These are phyloP conservation scores for Mercurialis annua DNA, from an alignment of 345 rosid species.

Conservation along the genomic window DNA sequence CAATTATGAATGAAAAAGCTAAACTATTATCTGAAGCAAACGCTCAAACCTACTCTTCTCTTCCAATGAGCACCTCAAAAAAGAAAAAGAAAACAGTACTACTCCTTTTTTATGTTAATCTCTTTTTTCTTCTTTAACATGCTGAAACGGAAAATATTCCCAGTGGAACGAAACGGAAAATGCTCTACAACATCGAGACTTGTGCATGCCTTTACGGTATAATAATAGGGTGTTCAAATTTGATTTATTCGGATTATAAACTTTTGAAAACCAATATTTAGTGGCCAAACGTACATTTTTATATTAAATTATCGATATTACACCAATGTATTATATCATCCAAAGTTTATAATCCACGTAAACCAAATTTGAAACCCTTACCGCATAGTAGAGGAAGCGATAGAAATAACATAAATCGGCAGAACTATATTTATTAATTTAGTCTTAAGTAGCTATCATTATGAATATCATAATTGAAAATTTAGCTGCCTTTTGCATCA, in stretches of 20 bases:
- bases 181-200: not conserved
- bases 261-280: no score
- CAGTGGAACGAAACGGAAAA: no score
- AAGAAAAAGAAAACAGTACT: slow-evolving; percentile 11
- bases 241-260: no score
- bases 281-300: no score
- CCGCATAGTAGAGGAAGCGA: slow-evolving; percentile 1
- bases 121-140: slow-evolving; percentile 19
- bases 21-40: slow-evolving; percentile 15
- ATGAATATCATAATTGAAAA: no score
- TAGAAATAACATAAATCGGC: not conserved
- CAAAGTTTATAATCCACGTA: no score
- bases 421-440: slow-evolving; percentile 2
- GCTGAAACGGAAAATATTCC: not conserved
- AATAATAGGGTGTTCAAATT: no score
- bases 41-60: slow-evolving; percentile 18
- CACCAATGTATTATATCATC: no score
- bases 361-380: no score
- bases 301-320: no score
- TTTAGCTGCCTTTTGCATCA: not conserved
- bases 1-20: slow-evolving; percentile 25
- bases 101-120: slow-evolving; percentile 5
- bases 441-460: slow-evolving; percentile 2
- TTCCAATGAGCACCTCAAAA: slow-evolving; percentile 15
- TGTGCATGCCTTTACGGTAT: slow-evolving; percentile 1